Evolutionary conservation across 305 asterid genomes (phyloP).

Genomic region (Rubia peregrina): DNA sequence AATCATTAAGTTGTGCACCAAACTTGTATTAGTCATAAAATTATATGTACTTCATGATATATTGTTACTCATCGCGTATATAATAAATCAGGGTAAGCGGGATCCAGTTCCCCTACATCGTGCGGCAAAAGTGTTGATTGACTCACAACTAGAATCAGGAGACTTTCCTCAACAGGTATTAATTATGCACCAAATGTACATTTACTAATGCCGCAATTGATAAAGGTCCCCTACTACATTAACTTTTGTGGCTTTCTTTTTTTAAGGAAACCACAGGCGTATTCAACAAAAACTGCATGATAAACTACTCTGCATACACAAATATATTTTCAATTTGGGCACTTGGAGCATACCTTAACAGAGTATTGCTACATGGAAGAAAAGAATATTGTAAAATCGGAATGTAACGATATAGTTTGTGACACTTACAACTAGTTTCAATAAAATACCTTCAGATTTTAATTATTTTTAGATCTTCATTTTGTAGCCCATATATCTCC

Average conservation of each 20-base stretch:
- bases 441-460: no score
- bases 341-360: background rate
- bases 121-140: slow-evolving; percentile 51
- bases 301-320: background rate
- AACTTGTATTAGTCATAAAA: no score
- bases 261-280: background rate
- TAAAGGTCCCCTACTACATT: background rate
- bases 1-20: no score
- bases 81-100: slow-evolving; percentile 25
- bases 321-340: background rate
- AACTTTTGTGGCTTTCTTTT: background rate
- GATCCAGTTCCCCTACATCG: slow-evolving; percentile 50
- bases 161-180: slow-evolving; percentile 51
- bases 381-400: background rate
- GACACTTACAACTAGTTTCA: background rate
- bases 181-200: background rate
- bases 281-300: slow-evolving; percentile 4
- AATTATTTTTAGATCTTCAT: no score
- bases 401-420: background rate
- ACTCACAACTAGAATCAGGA: slow-evolving; percentile 63
- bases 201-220: background rate
- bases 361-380: background rate
- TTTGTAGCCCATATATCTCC: no score
- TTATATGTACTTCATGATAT: background rate
- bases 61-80: background rate